These are phyloP conservation scores for Alternaria conjuncta DNA, from an alignment of 2,329 filamentous ascomycete species.

Conservation along the genomic window DNA sequence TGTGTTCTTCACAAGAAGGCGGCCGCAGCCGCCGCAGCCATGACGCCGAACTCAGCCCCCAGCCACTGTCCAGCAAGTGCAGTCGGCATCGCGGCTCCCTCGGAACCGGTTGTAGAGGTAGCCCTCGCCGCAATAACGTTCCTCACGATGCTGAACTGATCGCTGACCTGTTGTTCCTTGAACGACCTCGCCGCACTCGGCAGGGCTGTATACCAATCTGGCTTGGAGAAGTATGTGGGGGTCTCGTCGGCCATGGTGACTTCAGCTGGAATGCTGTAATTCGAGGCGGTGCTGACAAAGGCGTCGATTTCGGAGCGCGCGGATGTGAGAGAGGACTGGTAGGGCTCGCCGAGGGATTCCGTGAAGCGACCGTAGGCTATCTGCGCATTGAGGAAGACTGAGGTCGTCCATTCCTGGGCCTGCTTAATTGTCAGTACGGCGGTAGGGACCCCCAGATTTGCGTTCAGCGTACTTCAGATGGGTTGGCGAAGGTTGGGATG, in stretches of 20 bases:
- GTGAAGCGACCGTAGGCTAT: conserved; percentile 32
- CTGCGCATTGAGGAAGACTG: conserved; percentile 34
- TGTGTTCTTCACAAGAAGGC: conserved; percentile 29
- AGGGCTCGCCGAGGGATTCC: conserved; percentile 27
- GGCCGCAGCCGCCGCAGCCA: conserved; percentile 38
- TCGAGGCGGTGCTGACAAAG: conserved; percentile 29
- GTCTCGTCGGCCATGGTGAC: conserved; percentile 31
- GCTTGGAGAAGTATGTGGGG: conserved; percentile 30
- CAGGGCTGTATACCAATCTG: conserved; percentile 40
- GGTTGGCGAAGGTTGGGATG: conserved; percentile 33
- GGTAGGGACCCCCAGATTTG: not conserved
- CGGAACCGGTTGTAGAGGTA: conserved; percentile 22
- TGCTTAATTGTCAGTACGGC: conserved; percentile 3
- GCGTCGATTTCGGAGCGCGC: conserved; percentile 35
- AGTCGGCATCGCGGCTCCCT: conserved; percentile 27
- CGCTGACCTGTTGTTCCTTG: conserved; percentile 40
- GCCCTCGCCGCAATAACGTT: conserved; percentile 24
- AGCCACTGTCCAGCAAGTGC: conserved; percentile 23
- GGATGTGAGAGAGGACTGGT: conserved; percentile 34
- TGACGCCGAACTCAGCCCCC: conserved; percentile 30
- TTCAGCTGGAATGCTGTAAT: conserved; percentile 34
- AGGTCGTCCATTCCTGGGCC: conserved; percentile 37
- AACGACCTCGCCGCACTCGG: conserved; percentile 34
- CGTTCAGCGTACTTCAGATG: conserved; percentile 22
- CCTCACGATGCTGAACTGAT: conserved; percentile 40